These are phyloP conservation scores for Symbiodinium pilosum DNA, from an alignment of 73 alveolate genomes.

Conservation along the genomic window DNA sequence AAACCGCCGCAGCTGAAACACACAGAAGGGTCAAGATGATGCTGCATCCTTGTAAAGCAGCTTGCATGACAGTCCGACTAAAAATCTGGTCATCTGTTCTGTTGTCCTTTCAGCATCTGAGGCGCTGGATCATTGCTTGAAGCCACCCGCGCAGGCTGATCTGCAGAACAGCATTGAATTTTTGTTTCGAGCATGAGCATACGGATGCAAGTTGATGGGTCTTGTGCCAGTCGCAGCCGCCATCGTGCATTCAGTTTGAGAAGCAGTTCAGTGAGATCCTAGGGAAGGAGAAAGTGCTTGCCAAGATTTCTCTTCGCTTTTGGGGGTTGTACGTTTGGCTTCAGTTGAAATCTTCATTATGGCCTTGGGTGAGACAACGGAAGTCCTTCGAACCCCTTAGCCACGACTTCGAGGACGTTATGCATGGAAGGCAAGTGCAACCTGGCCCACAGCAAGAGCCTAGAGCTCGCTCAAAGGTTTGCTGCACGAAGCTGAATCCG, in stretches of 20 bases:
- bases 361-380: too few relatives aligned
- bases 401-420: slow-evolving; percentile 6
- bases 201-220: too few relatives aligned
- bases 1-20: too few relatives aligned
- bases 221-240: slow-evolving; percentile 94
- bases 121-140: slow-evolving; percentile 54
- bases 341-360: background rate
- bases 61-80: too few relatives aligned
- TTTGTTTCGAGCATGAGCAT: background rate
- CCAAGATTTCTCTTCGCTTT: too few relatives aligned
- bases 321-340: background rate
- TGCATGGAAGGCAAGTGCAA: slow-evolving; percentile 61
- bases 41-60: too few relatives aligned
- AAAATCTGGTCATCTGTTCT: background rate
- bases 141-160: slow-evolving; percentile 84
- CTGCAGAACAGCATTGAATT: background rate
- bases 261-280: slow-evolving; percentile 66
- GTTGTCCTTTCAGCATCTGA: background rate
- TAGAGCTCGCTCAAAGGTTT: too few relatives aligned
- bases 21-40: too few relatives aligned
- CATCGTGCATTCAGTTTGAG: slow-evolving; percentile 84
- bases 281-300: slow-evolving; percentile 31
- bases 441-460: slow-evolving; percentile 47
- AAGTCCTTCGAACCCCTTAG: background rate
- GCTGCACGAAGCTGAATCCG: background rate